Base-by-base conservation (phyloP, 2,329 filamentous ascomycete species). In the Thielaviopsis ethacetica region DNA sequence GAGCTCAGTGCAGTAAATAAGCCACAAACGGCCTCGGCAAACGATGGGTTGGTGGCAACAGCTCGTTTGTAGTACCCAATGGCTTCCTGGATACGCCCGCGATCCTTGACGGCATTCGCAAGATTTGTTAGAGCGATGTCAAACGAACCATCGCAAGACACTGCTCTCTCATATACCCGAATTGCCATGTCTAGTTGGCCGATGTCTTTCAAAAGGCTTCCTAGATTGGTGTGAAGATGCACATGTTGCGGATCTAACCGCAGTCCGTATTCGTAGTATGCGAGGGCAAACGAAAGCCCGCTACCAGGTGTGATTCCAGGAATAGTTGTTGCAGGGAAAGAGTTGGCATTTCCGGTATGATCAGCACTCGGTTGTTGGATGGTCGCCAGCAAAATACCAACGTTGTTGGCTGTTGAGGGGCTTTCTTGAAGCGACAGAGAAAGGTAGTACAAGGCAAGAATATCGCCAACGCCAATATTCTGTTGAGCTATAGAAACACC, bases 121-220 rank as follows among this genome's bases (percentile, higher is more conserved):
- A 98, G 77, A 66, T 98, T 98, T 3, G 93, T 95, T 59, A 98
- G 74, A 38, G 93, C 93, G 66, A 98, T 98, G 67, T 98, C 93
- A 66, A 98, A 98, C 24, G 84, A 88, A n/a, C 83, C 83, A 69
- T 98, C 93, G 68, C 91, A 97, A 2, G 81, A 79, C 15, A 98
- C 93, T 12, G 93, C 93, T 64, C 89, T 84, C 71, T 97, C 90
- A 67, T 98, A 98, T 91, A 98, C 97, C 63, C 85, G 84, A 65
- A 98, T 96, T 0, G 93, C 93, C 54, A 88, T 80, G 64, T 90
- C 84, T 15, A 98, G 77, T 65, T 97, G 91, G 0, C 93, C 93
- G 64, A 97, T 93, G 65, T 98, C 93, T 67, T 98, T 98, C 51
- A 98, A 77, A 30, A 98, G 73, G 68, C 93, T 97, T 9, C 93